Conservation (phyloP, 805 yeast species). For the Saitoella complicata region DNA sequence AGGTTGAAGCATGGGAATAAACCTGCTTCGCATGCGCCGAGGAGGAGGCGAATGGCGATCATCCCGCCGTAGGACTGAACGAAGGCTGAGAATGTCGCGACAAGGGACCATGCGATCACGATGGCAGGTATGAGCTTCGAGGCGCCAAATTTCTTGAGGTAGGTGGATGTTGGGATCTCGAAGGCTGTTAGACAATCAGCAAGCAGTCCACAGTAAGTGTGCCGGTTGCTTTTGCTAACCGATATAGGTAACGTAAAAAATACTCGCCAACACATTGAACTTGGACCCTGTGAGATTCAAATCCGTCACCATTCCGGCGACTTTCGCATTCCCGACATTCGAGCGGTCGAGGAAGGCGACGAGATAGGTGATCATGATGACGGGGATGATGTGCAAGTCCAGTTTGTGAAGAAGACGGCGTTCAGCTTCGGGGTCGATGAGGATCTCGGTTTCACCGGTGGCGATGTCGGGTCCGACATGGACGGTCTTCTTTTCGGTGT, state of each 20-base stretch:
- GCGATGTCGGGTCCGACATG: too few relatives aligned
- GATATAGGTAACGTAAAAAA: constrained; percentile 34
- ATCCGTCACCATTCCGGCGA: constrained; percentile 43
- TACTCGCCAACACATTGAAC: constrained; percentile 32
- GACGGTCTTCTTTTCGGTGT: too few relatives aligned
- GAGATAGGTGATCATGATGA: constrained; percentile 22
- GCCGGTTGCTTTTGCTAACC: too few relatives aligned
- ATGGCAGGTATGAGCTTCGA: constrained; percentile 31
- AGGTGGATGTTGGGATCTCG: constrained; percentile 15
- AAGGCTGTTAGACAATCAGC: constrained; percentile 1
- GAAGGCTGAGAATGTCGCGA: constrained; percentile 10
- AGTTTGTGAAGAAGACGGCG: constrained; percentile 5
- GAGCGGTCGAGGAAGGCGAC: constrained; percentile 26
- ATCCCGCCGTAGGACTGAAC: constrained; percentile 21
- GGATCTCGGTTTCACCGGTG: too few relatives aligned
- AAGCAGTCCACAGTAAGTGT: too few relatives aligned
- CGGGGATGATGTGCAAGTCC: constrained; percentile 6
- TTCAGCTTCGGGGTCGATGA: too few relatives aligned
- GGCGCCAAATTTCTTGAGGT: constrained; percentile 27
- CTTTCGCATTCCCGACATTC: constrained; percentile 35
- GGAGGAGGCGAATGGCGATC: constrained; percentile 23
- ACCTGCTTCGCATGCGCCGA: constrained; percentile 30
- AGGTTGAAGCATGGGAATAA: constrained; percentile 29
- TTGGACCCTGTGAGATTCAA: constrained; percentile 47
- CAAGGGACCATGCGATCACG: constrained; percentile 24